These are phyloP conservation scores for Ceratocystis variospora DNA, from an alignment of 2,329 filamentous ascomycete genomes.

Conservation along the genomic window DNA sequence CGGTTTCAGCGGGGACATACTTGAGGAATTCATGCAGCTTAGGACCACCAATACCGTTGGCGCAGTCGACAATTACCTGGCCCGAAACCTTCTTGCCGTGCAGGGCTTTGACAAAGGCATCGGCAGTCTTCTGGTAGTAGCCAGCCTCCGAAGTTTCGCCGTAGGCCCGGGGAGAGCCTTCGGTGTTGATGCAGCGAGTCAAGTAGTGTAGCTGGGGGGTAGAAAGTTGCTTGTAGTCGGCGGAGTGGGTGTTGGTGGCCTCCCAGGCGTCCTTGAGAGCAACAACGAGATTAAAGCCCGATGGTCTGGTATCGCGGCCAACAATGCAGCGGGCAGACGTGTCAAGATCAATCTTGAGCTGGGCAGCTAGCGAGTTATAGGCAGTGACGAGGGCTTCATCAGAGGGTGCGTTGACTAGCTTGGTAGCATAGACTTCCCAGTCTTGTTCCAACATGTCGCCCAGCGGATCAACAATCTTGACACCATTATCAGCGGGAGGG, in stretches of 20 bases:
- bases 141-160: constrained; percentile 78
- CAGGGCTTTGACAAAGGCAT: constrained; percentile 74
- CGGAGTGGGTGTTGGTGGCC: constrained; percentile 57
- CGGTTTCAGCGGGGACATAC: constrained; percentile 55
- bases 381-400: constrained; percentile 62
- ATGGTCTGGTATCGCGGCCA: constrained; percentile 84
- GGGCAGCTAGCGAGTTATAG: constrained; percentile 61
- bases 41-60: constrained; percentile 89
- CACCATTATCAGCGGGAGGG: constrained; percentile 75
- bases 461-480: constrained; percentile 94
- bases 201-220: constrained; percentile 98
- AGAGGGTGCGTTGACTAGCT: constrained; percentile 68
- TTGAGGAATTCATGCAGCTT: constrained; percentile 81
- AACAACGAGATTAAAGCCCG: constrained; percentile 67
- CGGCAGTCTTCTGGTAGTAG: constrained; percentile 84
- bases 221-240: constrained; percentile 82
- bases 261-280: constrained; percentile 69
- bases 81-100: constrained; percentile 61
- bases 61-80: constrained; percentile 75
- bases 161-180: constrained; percentile 74
- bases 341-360: constrained; percentile 61
- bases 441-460: constrained; percentile 95
- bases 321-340: constrained; percentile 69
- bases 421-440: constrained; percentile 83
- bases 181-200: constrained; percentile 84